Base-by-base conservation (phyloP, 352 stramenopile genomes). In the Phytophthora ohioensis region DNA sequence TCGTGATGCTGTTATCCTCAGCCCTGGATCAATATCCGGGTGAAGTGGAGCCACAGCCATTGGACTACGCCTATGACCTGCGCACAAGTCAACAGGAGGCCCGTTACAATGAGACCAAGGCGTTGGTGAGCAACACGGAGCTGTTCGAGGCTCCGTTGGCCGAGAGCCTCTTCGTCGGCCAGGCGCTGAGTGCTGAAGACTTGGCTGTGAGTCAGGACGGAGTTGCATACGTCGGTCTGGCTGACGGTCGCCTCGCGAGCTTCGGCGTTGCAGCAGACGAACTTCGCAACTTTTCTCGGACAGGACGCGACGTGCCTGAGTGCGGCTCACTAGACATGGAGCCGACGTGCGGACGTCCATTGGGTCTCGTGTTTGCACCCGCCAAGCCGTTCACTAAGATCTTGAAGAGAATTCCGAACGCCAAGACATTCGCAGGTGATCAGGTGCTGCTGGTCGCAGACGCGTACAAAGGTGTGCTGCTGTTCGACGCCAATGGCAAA, bases 391-490 rank as follows among this genome's bases (percentile, higher is more conserved):
- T 87, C 64, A 43, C 46, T 12, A 78, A 77, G 47, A 87, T 79
- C 45, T 42, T 90, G 0, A 71, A 76, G 53, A 75, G 78, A 51
- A 86, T 91, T 52, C 72, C 76, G 32, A 62, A 73, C 32, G 64
- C 76, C 2, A 69, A 78, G 58, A 39, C 84, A 35, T 90, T 91
- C 42, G 30, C 70, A 5, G 69, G 57, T 2, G 76, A 88, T 41
- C 73, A 86, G 27, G 80, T 91, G 73, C 65, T 91, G 57, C 70
- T 91, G 0, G 78, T 90, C 9, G 84, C 81, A 8, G 84, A 91
- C 35, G 80, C 84, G 0, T 89, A 88, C 73, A 85, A 85, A 32
- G 84, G 84, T 10, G 63, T 91, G 52, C 51, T 84, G 27, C 65
- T 91, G 12, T 79, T 91, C 43, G 84, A 91, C 36, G 84, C 78